These are phyloP conservation scores for Paralagenidium karlingii DNA, from an alignment of 352 stramenopile genomes.

Conservation along the genomic window DNA sequence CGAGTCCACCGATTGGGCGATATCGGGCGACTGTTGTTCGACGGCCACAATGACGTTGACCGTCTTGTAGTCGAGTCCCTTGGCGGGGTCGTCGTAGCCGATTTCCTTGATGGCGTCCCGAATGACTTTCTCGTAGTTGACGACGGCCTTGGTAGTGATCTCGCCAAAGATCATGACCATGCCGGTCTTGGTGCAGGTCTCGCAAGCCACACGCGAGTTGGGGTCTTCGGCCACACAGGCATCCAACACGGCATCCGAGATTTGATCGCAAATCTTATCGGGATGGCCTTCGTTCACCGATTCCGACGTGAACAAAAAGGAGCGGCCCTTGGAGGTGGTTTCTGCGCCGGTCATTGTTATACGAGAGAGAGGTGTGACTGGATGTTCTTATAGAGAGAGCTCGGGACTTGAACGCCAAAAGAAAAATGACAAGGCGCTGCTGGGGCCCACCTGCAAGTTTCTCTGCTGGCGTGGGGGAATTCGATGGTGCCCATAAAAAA, in stretches of 20 bases:
- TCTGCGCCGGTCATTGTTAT: constrained; percentile 54
- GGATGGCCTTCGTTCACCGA: constrained; percentile 99
- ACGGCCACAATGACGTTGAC: constrained; percentile 99
- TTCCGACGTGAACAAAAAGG: constrained; percentile 97
- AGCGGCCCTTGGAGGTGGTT: constrained; percentile 34
- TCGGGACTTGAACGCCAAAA: too few species aligned
- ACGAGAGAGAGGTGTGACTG: too few species aligned
- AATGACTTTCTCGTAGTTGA: constrained; percentile 99
- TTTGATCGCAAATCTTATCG: constrained; percentile 98
- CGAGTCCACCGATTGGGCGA: constrained; percentile 97
- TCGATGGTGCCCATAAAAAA: too few species aligned
- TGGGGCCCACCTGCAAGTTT: too few species aligned
- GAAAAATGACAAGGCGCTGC: too few species aligned
- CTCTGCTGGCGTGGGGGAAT: too few species aligned
- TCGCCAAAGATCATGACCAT: constrained; percentile 99
- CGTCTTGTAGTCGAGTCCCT: constrained; percentile 99
- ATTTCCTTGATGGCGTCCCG: constrained; percentile 98
- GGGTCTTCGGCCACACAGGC: constrained; percentile 97
- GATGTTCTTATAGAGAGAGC: too few species aligned
- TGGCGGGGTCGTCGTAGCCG: constrained; percentile 97
- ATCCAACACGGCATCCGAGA: constrained; percentile 98
- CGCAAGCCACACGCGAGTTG: constrained; percentile 96
- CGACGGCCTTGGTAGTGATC: constrained; percentile 97
- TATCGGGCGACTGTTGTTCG: constrained; percentile 99
- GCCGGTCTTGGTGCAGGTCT: constrained; percentile 98